Conservation (phyloP, 768 basidiomycete genomes). For the Naganishia randhawae region DNA sequence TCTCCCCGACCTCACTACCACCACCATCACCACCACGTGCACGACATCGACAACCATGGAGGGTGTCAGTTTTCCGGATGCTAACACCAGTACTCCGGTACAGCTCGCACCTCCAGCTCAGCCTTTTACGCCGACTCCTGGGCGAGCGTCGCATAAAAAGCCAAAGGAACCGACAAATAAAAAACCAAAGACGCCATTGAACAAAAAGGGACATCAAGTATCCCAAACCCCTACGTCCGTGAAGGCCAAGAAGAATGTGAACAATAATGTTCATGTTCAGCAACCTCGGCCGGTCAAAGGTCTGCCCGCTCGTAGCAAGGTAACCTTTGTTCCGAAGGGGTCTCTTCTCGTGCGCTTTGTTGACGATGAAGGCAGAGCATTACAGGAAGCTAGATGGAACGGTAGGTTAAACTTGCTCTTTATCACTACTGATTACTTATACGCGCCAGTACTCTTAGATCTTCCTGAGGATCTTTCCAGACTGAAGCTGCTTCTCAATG, state of each 20-base stretch:
- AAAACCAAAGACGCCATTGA: not conserved
- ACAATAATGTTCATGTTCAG: not conserved
- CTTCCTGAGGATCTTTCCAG: not conserved
- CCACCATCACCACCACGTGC: not conserved
- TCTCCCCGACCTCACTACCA: too few species aligned
- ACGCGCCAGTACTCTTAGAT: not conserved
- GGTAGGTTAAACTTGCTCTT: not conserved
- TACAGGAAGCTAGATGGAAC: not conserved
- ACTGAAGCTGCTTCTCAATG: conserved; percentile 14
- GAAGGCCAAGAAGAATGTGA: not conserved
- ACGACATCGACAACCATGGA: not conserved
- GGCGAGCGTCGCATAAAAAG: not conserved
- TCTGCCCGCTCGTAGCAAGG: not conserved
- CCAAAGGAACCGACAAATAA: not conserved
- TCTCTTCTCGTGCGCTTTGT: not conserved
- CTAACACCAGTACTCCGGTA: not conserved
- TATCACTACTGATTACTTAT: not conserved
- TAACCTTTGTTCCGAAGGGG: not conserved
- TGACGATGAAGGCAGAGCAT: not conserved
- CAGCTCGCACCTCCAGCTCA: not conserved
- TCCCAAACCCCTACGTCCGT: not conserved
- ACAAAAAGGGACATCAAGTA: not conserved
- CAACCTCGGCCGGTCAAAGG: conserved; percentile 1
- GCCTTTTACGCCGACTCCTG: not conserved
- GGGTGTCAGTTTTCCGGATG: conserved; percentile 10